A percentile compares a stretch with the other conserved stretches of the same genome.
phyloP scores from a whole-genome alignment of 2,329 filamentous ascomycete species.

The Colletotrichum tanaceti region DNA sequence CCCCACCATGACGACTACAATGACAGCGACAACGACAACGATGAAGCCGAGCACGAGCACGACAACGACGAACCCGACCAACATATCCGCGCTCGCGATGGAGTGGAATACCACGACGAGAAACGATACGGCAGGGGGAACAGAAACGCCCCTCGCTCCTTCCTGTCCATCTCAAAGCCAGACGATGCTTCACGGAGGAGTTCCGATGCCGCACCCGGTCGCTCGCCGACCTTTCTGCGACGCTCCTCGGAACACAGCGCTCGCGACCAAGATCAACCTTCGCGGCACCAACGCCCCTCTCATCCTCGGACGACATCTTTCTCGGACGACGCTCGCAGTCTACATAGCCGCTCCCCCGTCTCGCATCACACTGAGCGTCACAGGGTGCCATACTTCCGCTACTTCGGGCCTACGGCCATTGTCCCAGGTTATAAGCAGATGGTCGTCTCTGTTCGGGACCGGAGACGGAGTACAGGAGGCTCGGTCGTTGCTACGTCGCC shows the following conservation, averaged over 20 bases:
- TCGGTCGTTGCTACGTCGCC: constrained; percentile 68
- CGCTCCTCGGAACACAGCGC: constrained; percentile 28
- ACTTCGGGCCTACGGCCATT: constrained; percentile 91
- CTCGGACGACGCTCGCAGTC: constrained; percentile 55
- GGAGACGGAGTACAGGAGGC: constrained; percentile 67
- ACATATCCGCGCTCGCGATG: constrained; percentile 53
- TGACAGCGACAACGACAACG: constrained; percentile 46
- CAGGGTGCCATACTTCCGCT: constrained; percentile 88
- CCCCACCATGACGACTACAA: constrained; percentile 46
- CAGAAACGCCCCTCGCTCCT: constrained; percentile 22
- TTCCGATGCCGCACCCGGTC: constrained; percentile 21
- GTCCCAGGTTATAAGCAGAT: constrained; percentile 94
- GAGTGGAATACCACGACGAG: constrained; percentile 52
- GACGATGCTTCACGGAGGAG: constrained; percentile 10
- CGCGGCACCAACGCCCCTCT: constrained; percentile 42
- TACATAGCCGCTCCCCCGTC: constrained; percentile 56
- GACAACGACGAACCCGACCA: constrained; percentile 43
- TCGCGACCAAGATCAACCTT: constrained; percentile 36
- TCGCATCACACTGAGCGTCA: constrained; percentile 66
- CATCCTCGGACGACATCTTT: constrained; percentile 52
- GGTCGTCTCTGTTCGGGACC: constrained; percentile 80
- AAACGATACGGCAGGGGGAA: constrained; percentile 47
- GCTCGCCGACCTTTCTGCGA: constrained; percentile 30
- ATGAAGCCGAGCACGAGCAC: constrained; percentile 53
- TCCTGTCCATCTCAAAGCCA: not conserved